Evolutionary conservation across 202 grass and related monocot genomes (phyloP).

Genomic region (Carex arenaria): DNA sequence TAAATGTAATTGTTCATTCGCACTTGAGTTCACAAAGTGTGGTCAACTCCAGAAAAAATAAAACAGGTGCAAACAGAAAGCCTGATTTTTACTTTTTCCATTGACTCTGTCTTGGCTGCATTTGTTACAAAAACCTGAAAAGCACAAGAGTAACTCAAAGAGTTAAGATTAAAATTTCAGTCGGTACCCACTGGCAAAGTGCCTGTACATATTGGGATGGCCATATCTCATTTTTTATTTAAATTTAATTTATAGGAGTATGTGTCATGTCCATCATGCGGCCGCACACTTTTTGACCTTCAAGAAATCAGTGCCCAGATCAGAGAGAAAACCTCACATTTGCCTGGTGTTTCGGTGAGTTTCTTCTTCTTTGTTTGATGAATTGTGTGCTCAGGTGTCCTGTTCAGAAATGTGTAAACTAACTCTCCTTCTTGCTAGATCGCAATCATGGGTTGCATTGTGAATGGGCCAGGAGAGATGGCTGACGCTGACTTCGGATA

Average conservation of each 20-base stretch:
- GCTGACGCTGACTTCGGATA: conserved; percentile 98
- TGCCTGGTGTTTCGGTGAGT: conserved; percentile 89
- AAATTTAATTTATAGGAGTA: conserved; percentile 62
- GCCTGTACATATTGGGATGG: neutral
- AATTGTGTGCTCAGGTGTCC: neutral
- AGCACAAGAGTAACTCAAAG: neutral
- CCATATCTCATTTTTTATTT: conserved; percentile 3
- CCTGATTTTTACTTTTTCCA: neutral
- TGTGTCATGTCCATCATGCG: conserved; percentile 98
- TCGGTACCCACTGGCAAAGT: neutral
- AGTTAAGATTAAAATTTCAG: neutral
- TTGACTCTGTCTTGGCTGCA: neutral
- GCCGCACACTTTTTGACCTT: conserved; percentile 91
- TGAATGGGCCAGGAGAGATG: conserved; percentile 99
- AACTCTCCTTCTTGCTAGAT: conserved; percentile 48
- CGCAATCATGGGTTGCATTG: conserved; percentile 99
- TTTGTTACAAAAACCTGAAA: neutral
- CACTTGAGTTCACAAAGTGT: neutral
- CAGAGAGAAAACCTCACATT: conserved; percentile 91
- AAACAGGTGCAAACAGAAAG: neutral
- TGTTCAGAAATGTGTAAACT: neutral
- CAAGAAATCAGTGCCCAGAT: conserved; percentile 94
- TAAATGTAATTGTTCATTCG: neutral
- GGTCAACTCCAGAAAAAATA: neutral
- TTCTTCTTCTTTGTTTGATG: conserved; percentile 10